phyloP scores from a whole-genome alignment of 306 rosid species.

The Astragalus glycyphyllos region DNA sequence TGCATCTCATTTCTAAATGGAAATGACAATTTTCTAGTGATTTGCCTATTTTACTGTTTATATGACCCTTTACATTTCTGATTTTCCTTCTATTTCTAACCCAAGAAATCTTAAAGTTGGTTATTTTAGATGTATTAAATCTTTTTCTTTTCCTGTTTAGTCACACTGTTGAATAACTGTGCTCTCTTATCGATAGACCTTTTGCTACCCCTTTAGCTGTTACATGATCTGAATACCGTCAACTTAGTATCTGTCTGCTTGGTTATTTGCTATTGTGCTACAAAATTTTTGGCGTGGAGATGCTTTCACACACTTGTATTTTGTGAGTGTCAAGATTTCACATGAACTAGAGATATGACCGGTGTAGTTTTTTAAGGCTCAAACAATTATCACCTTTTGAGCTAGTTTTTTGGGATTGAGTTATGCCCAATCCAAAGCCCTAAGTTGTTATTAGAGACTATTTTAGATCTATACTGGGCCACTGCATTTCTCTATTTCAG shows the following conservation, averaged over 20 bases:
- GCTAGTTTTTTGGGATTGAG: too few species aligned
- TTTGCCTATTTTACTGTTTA: conserved; percentile 20
- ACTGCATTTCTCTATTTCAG: too few species aligned
- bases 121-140: conserved; percentile 1
- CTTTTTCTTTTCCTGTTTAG: not conserved
- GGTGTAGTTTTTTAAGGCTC: too few species aligned
- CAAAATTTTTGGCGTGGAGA: not conserved
- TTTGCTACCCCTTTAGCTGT: not conserved
- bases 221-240: not conserved
- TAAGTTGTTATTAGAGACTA: too few species aligned
- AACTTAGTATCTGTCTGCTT: not conserved
- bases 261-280: conserved; percentile 9
- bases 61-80: conserved; percentile 13
- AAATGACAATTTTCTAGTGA: conserved; percentile 4
- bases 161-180: not conserved
- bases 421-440: too few species aligned
- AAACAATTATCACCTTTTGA: too few species aligned
- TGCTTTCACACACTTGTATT: not conserved
- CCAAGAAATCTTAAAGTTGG: not conserved
- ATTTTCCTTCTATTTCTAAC: not conserved
- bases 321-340: not conserved
- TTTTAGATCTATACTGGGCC: too few species aligned
- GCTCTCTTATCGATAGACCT: not conserved
- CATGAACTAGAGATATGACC: too few species aligned
- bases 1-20: conserved; percentile 29